Conservation (phyloP, 306 rosid species). For the Cercis canadensis region DNA sequence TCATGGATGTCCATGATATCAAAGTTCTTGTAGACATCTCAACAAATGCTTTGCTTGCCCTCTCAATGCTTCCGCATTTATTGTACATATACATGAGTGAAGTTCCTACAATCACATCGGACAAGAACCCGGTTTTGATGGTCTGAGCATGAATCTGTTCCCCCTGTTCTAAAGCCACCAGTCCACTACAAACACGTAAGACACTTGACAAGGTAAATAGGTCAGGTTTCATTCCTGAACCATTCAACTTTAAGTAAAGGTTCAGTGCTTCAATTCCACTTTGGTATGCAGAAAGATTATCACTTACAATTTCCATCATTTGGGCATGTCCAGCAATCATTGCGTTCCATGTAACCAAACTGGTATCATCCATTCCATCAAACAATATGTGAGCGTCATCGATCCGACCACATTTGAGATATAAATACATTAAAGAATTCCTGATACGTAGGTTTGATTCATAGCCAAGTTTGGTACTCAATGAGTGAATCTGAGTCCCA, state of each 20-base stretch:
- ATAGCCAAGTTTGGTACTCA: constrained; percentile 66
- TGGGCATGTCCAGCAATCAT: constrained; percentile 87
- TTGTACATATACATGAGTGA: constrained; percentile 80
- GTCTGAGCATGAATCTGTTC: constrained; percentile 85
- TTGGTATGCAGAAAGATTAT: constrained; percentile 60
- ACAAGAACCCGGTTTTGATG: constrained; percentile 69
- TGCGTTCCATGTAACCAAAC: constrained; percentile 86
- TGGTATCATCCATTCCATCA: constrained; percentile 52
- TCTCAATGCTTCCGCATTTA: constrained; percentile 85
- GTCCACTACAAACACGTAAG: constrained; percentile 70
- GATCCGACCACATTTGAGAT: constrained; percentile 74
- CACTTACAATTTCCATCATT: constrained; percentile 65
- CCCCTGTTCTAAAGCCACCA: constrained; percentile 78
- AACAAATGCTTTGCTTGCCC: constrained; percentile 79
- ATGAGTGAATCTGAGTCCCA: constrained; percentile 72
- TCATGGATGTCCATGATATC: constrained; percentile 93
- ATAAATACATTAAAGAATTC: constrained; percentile 72
- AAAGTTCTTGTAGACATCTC: constrained; percentile 88
- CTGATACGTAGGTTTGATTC: constrained; percentile 59
- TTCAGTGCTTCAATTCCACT: constrained; percentile 74
- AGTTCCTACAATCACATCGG: constrained; percentile 75
- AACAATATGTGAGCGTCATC: constrained; percentile 69
- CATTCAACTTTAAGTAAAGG: constrained; percentile 60
- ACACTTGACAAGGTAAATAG: constrained; percentile 80
- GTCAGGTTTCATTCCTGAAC: constrained; percentile 74